phyloP scores from a whole-genome alignment of 768 basidiomycete species.

The Boletus rubescentipes region DNA sequence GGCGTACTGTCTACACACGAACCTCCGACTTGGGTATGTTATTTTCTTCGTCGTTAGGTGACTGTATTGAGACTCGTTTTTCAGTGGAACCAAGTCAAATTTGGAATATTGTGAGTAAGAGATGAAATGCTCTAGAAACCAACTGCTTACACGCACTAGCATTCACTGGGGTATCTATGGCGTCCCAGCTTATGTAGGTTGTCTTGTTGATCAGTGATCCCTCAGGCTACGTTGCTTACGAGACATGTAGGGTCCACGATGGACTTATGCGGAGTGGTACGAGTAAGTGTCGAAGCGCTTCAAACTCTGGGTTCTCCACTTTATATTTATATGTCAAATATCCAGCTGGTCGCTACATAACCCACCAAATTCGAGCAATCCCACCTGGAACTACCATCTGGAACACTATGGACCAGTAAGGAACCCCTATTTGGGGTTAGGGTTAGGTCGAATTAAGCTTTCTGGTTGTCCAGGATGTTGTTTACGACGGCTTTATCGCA shows the following conservation, averaged over 20 bases:
- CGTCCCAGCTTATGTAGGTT: slow-evolving; percentile 42
- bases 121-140: background rate
- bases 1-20: slow-evolving; percentile 46
- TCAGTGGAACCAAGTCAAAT: slow-evolving; percentile 53
- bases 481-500: slow-evolving; percentile 60
- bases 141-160: slow-evolving; percentile 24
- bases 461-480: slow-evolving; percentile 44
- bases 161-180: slow-evolving; percentile 53
- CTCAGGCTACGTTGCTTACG: background rate
- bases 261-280: slow-evolving; percentile 56
- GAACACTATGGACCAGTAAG: slow-evolving; percentile 45
- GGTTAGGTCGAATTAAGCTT: too few relatives aligned
- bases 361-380: slow-evolving; percentile 34
- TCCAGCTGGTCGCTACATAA: slow-evolving; percentile 41
- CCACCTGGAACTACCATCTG: slow-evolving; percentile 50
- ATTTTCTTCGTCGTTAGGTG: background rate
- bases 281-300: slow-evolving; percentile 34
- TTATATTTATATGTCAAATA: too few relatives aligned
- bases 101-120: slow-evolving; percentile 51
- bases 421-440: slow-evolving; percentile 1
- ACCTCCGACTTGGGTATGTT: slow-evolving; percentile 52
- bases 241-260: slow-evolving; percentile 36
- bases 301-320: background rate
- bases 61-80: background rate
- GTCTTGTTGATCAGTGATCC: background rate